Conservation (phyloP, 208 protist species). For the Trypanosomatidae sp. region DNA sequence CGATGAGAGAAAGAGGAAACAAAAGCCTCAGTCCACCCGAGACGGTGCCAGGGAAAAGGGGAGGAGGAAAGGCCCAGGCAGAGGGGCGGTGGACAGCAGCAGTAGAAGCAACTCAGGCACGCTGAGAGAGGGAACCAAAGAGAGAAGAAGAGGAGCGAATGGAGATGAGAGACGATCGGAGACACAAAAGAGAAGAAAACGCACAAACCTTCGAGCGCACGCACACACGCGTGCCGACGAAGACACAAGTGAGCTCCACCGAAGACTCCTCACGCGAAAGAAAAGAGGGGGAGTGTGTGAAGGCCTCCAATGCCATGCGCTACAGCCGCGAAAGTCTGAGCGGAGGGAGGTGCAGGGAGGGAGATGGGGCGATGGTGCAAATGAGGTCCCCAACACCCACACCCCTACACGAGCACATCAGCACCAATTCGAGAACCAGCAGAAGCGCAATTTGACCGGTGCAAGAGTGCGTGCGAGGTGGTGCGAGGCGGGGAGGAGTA, state of each 20-base stretch:
- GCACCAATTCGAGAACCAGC: background rate
- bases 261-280: background rate
- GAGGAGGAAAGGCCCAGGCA: background rate
- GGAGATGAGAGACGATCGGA: background rate
- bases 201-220: background rate
- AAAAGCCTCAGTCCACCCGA: background rate
- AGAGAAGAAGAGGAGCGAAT: slow-evolving; percentile 3
- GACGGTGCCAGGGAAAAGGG: background rate
- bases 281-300: background rate
- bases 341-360: background rate
- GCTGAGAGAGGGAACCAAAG: background rate
- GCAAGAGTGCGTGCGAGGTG: background rate
- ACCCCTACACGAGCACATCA: background rate
- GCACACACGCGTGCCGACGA: background rate
- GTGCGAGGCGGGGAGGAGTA: background rate
- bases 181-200: background rate
- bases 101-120: background rate
- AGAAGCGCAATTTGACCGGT: background rate
- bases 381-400: background rate
- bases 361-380: too few species aligned
- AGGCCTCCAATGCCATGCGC: background rate
- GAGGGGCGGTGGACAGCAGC: background rate
- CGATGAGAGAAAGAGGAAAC: background rate
- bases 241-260: background rate
- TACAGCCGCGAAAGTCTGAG: background rate